Base-by-base conservation (phyloP, 805 yeast genomes). In the Candida hungchunana region DNA sequence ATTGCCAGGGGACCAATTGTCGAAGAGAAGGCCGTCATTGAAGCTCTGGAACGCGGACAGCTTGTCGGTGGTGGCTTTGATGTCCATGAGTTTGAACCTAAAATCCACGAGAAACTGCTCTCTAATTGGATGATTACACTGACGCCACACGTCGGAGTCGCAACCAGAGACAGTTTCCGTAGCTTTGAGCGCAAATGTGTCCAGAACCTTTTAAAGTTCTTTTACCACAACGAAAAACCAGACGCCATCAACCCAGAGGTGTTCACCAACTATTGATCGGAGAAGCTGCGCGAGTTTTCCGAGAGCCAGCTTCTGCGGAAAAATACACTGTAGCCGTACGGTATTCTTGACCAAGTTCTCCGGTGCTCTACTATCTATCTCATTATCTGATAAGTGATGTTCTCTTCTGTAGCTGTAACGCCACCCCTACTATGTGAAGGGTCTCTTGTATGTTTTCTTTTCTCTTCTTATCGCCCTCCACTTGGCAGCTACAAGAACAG, bases 31-130 rank as follows among this genome's bases (percentile, higher is more conserved):
- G 66, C 69, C 0, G 59, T 64, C 1, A 57, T 64, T 20, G 66
- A 63, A 31, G 68, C 68, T 2, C 32, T 64, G 15, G 62, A 64
- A 28, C 43, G 63, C 11, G 68, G 67, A 1, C 69, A 64, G 38
- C 45, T 64, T 16, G 64, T 63, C 10, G 68, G 70, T 18, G 67
- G 65, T 12, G 70, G 68, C 0, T 62, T 64, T 43, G 70, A 64
- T 46, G 70, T 64, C 12, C 66, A 62, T 39, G 70, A 64, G 38
- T 63, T 63, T 44, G 70, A 64, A 44, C 70, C 70, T 10, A 51
- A 55, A 36, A 59, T 64, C 12, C 50, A 56, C 32, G 55, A 57
- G 22, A 56, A 52, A 32, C 39, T 64, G 13, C 30, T 64, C 23
- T 40, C 48, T 8, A 62, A 63, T 37, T 63, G 58, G 50, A 62